A percentile compares a stretch with the other conserved stretches of the same genome.
Evolutionary conservation across 805 yeast genomes (phyloP).

Genomic region (Ogataea chonburiensis): DNA sequence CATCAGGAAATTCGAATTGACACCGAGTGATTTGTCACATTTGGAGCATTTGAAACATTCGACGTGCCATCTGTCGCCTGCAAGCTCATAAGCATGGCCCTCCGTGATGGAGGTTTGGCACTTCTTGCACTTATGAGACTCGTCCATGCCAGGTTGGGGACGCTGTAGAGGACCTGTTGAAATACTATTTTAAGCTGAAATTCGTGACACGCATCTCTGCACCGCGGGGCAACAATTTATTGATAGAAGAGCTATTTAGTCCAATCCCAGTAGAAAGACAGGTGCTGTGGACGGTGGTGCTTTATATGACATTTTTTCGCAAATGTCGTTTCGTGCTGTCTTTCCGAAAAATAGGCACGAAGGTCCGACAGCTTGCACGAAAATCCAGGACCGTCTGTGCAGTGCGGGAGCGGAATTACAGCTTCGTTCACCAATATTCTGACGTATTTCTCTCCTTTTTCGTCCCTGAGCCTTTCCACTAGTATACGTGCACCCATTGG

Average conservation of each 20-base stretch:
- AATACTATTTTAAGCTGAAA: constrained; percentile 5
- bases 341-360: constrained; percentile 11
- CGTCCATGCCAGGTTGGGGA: constrained; percentile 13
- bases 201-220: constrained; percentile 2
- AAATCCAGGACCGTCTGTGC: constrained; percentile 57
- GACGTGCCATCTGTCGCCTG: constrained; percentile 95
- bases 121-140: constrained; percentile 31
- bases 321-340: constrained; percentile 12
- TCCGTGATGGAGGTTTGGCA: constrained; percentile 63
- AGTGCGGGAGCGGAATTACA: constrained; percentile 47
- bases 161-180: constrained; percentile 3
- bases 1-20: constrained; percentile 86
- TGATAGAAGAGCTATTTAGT: background rate
- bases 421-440: constrained; percentile 54
- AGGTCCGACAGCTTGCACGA: constrained; percentile 35
- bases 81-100: constrained; percentile 94
- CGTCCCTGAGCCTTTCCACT: constrained; percentile 43
- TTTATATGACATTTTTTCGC: constrained; percentile 21
- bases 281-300: constrained; percentile 16
- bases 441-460: constrained; percentile 34
- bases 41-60: constrained; percentile 88
- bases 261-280: constrained; percentile 33
- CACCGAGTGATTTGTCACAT: constrained; percentile 75
- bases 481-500: constrained; percentile 60
- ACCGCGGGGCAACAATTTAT: background rate